Evolutionary conservation across 2,329 filamentous ascomycete genomes (phyloP), one percentile per base, ranked within the genome.

Genomic region (Neurospora crassa): DNA sequence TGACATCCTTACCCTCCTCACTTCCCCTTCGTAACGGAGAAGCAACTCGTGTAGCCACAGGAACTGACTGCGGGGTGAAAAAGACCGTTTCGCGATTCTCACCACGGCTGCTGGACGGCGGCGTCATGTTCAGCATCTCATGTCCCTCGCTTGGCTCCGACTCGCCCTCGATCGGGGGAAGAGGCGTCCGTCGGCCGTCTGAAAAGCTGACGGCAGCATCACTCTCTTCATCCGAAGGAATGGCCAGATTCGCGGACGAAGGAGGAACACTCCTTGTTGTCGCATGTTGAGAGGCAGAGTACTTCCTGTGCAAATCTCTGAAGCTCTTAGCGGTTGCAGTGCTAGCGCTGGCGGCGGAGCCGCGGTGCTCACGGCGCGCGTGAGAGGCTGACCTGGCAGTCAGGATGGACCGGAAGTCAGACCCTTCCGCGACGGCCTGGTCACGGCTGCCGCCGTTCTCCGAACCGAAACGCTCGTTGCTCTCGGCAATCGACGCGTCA

Each of bases 261-360:
- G 53, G 34, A 37, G 53, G 53, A 18, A 63, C 53, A 0, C 80
- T 80, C 3, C 77, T 78, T 67, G 81, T 80, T 74, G 83, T 83
- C 63, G 83, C 80, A 40, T 83, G 81, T 70, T 87, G 84, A 8
- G 84, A 84, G 1, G 86, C 84, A 18, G 87, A 86, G 77, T 87
- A 89, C 75, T 87, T 89, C 63, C 86, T 82, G 75, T 90, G 87
- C 41, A 90, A 80, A 47, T 90, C 87, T 47, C 87, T 84, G 77
- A 90, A 90, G 76, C 89, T 92, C 75, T 85, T 83, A 1, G 88
- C 88, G 2, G 90, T 91, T 20, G 89, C 87, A 12, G 90, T 91
- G 79, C 89, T 91, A 16, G 85, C 85, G 74, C 89, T 92, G 24
- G 89, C 87, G 18, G 85, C 82, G 1, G 90, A 92, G 59, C 84